Percentiles rank a stretch among this genome's conserved stretches.
Evolutionary conservation across 768 basidiomycete genomes (phyloP).

Genomic region (Leucocoprinus leucothites): DNA sequence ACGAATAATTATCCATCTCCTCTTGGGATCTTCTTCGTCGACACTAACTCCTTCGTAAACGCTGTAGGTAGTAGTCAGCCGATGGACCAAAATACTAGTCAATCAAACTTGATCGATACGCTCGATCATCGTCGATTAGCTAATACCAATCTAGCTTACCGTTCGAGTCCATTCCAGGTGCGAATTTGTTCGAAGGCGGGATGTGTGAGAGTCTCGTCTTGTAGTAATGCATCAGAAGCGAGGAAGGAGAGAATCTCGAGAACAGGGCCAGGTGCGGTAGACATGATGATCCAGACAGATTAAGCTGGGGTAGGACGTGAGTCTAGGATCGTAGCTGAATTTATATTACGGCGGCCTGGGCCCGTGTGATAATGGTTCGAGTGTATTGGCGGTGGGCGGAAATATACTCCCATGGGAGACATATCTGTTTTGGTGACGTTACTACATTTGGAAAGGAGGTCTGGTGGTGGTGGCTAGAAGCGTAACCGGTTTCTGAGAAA

Average conservation of each 20-base stretch:
- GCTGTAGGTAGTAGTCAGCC: not conserved
- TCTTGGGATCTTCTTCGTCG: conserved; percentile 7
- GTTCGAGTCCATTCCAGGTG: not conserved
- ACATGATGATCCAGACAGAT: not conserved
- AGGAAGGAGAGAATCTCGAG: conserved; percentile 4
- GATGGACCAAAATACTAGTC: not conserved
- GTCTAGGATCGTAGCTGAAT: not conserved
- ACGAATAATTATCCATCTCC: conserved; percentile 1
- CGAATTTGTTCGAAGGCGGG: not conserved
- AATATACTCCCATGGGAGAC: conserved; percentile 3
- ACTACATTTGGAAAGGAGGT: not conserved
- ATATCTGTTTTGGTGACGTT: conserved; percentile 2
- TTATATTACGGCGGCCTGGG: not conserved
- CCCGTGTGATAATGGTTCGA: not conserved
- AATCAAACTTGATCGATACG: not conserved
- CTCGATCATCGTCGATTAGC: not conserved
- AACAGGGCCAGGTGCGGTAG: not conserved
- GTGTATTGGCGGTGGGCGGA: not conserved
- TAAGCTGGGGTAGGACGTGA: not conserved
- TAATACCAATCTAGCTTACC: not conserved
- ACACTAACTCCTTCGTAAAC: conserved; percentile 2
- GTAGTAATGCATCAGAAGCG: not conserved
- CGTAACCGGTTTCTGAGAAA: not conserved
- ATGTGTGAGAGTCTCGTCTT: not conserved
- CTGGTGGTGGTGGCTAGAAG: not conserved